Conservation (phyloP, 495 filamentous ascomycete genomes). For the Penicillium ochrochloron region DNA sequence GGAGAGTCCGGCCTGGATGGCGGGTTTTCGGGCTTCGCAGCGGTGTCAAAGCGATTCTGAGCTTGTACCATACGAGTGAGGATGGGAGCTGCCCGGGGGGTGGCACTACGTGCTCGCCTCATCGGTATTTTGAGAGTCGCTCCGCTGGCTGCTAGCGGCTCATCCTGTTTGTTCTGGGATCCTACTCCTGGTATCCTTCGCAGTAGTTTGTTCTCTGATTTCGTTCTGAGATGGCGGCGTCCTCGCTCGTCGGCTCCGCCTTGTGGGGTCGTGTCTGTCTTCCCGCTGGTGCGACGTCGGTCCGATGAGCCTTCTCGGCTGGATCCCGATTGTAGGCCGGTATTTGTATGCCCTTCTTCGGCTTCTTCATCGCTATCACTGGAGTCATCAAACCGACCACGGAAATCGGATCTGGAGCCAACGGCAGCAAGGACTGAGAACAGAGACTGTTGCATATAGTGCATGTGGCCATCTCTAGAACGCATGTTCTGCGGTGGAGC, state of each 20-base stretch:
- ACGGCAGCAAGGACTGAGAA: conserved; percentile 95
- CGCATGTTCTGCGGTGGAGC: conserved; percentile 52
- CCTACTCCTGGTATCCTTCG: conserved; percentile 61
- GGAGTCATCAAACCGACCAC: conserved; percentile 78
- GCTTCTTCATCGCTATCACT: conserved; percentile 78
- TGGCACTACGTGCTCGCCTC: conserved; percentile 43
- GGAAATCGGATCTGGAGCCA: conserved; percentile 78
- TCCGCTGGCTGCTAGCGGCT: conserved; percentile 27
- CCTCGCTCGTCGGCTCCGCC: conserved; percentile 35
- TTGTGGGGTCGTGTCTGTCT: conserved; percentile 5
- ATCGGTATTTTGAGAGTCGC: conserved; percentile 25
- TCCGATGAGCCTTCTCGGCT: conserved; percentile 17
- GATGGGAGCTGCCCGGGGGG: conserved; percentile 65
- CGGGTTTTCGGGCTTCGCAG: conserved; percentile 27
- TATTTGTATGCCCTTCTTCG: conserved; percentile 25
- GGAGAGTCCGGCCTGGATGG: conserved; percentile 25
- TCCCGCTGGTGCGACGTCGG: conserved; percentile 3
- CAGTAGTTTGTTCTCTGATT: conserved; percentile 65
- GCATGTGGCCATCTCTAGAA: conserved; percentile 48
- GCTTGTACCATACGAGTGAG: conserved; percentile 86
- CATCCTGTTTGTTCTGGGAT: conserved; percentile 37
- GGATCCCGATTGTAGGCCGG: conserved; percentile 17
- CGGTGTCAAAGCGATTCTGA: conserved; percentile 63
- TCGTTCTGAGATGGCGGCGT: conserved; percentile 56
- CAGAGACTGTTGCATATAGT: conserved; percentile 90